Base-by-base conservation (phyloP, 2,329 filamentous ascomycete species). In the Calonectria naviculata region DNA sequence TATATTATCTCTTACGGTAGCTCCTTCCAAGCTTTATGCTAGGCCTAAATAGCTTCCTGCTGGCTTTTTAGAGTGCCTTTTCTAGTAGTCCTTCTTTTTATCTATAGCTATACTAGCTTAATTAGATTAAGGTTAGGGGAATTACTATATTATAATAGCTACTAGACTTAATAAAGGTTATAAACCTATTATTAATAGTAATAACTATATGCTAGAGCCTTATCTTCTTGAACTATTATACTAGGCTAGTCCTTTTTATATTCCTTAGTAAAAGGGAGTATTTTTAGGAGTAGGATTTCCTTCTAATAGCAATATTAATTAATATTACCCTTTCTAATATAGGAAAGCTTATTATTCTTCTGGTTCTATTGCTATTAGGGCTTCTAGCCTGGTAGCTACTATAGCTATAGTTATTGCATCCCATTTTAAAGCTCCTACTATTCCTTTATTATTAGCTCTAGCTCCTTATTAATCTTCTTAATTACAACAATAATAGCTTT, bases 151-250 rank as follows among this genome's bases (percentile, higher is more conserved):
- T 41, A 75, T 12, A 72, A 52, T 31, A 75, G 63, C n/a, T 47
- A 31, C 10, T 60, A 28, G 34, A 72, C 49, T 8, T 71, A 13
- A 70, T 67, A 28, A 31, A 72, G 2, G 13, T 71, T 56, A 64
- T 72, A 73, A 15, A 66, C 21, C 15, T 62, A 24, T 7, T 75
- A 42, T 19, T 69, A 47, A 26, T 66, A 58, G 12, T 70, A 63
- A 28, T 74, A 46, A 24, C 49, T 70, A 69, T 72, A 65, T 28
- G 24, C 52, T 28, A 26, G 56, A 24, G 68, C 68, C 24, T 73
- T 75, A 71, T 76, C 68, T 71, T 76, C 67, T 70, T 77, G 63
- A 13, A 75, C 49, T 47, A 75, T 58, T 47, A 38, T 71, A 15
- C 68, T 26, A n/a, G 36, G 68, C 19, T 63, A 49, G 21, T 29